Conservation (phyloP, 1,284 basidiomycete species). For the Ustilago xerochloae region DNA sequence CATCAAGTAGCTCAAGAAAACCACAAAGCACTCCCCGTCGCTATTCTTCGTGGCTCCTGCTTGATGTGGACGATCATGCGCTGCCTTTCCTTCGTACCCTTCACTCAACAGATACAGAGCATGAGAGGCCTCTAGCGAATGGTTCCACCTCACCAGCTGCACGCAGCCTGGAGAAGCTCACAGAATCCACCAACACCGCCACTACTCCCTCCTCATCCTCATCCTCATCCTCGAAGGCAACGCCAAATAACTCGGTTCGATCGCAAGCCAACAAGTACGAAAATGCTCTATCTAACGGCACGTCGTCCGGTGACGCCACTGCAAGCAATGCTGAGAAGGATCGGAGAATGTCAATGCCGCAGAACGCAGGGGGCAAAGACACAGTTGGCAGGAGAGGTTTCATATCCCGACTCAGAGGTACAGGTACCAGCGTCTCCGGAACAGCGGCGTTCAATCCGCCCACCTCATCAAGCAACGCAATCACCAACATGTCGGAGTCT, state of each 20-base stretch:
- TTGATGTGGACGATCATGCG: constrained; percentile 29
- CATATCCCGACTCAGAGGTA: constrained; percentile 32
- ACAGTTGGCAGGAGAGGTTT: constrained; percentile 26
- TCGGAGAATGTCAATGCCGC: constrained; percentile 26
- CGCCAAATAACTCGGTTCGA: constrained; percentile 4
- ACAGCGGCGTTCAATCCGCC: constrained; percentile 14
- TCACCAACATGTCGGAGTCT: constrained; percentile 34
- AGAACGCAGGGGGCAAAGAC: constrained; percentile 4
- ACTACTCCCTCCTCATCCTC: not conserved
- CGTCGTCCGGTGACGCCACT: not conserved
- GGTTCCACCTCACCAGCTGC: constrained; percentile 22
- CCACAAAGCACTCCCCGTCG: not conserved
- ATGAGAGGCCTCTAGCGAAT: not conserved
- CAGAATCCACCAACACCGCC: constrained; percentile 24
- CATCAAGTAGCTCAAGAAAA: not conserved
- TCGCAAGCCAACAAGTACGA: constrained; percentile 34
- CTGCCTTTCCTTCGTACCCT: constrained; percentile 26
- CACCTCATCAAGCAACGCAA: not conserved
- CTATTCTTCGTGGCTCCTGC: constrained; percentile 35
- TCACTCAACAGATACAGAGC: not conserved
- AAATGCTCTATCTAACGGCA: not conserved
- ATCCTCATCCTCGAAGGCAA: not conserved
- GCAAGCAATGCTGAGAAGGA: constrained; percentile 14
- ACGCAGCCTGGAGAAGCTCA: constrained; percentile 27
- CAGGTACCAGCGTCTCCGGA: constrained; percentile 18